Evolutionary conservation across 139 green algal species (phyloP), one percentile per base, ranked within the genome.

Genomic region (Tetratostichococcus sp.): DNA sequence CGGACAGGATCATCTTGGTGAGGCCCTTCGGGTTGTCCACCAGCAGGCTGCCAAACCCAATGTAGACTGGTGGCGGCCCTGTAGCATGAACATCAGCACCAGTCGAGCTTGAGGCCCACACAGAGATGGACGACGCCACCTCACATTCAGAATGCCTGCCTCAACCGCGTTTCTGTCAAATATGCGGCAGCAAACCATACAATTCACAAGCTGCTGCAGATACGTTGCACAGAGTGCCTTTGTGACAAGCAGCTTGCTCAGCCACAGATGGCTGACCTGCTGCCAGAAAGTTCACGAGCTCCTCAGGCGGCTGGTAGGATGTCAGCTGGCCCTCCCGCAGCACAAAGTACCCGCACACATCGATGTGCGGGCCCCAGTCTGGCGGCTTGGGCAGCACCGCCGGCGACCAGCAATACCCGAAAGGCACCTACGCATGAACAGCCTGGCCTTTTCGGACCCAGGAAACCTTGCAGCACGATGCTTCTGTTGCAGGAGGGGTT

Each of bases 11-110:
- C 8, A 78, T 77, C 42, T 65, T 34, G 4, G 74, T 83, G 33
- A 85, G n/a, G n/a, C n/a, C 57, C 39, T 68, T 62, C 4, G 77
- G 57, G 28, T 86, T 70, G 21, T 58, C 50, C n/a, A 87, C 50
- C 30, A 80, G 75, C 72, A 92, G 69, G 77, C 82, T 89, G 72
- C 87, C 87, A 81, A 92, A 92, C 11, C 87, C 87, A 16, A 92
- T 79, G 78, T 87, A 92, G 39, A 92, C 74, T 5, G 87, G 87
- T 0, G 85, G 71, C 26, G 69, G 72, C 0, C 85, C 50, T 62
- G 50, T 26, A 25, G 39, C 39, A 50, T 6, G 39, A 6, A 11
- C 39, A 50, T 6, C 39, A 6, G 11, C 39, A 50, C 39, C 39
- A 50, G 39, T 50, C 39, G n/a, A n/a, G n/a, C n/a, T n/a, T n/a